Evolutionary conservation across 139 green algal genomes (phyloP), one percentile per base, ranked within the genome.

Genomic region (Pycnococcus provasolii): DNA sequence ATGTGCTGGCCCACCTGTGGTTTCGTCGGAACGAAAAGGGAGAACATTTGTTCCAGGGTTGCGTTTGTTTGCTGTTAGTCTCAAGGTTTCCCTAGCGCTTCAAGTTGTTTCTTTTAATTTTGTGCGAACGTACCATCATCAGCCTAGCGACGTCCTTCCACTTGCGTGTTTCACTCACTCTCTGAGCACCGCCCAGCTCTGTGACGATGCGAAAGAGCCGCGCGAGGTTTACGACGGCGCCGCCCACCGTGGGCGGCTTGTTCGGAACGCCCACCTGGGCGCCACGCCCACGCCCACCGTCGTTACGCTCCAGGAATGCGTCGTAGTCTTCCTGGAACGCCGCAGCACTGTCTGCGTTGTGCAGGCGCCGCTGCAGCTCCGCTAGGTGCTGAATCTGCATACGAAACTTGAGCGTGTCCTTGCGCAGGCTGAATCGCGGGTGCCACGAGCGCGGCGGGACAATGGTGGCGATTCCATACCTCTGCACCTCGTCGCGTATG

Each of bases 81-180:
- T 26, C 26, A 26, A 26, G 26, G 71, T 40, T 87, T 73, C 67
- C 91, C 85, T 43, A 82, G 91, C 1, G 74, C 60, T 65, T 85
- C 72, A 60, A 94, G 79, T 41, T 85, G 81, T 70, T 80, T 85
- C 61, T 87, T 71, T 70, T 93, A 92, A 2, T 85, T 68, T 59
- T 81, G 72, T 4, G 84, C 78, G 44, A 94, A 55, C 48, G 9
- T 9, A 55, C 48, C 9, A 9, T 11, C 48, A 55, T 55, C 48
- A 11, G 9, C 9, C 48, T 9, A 9, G 11, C 48, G 48, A 55
- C 48, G 9, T 55, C 48, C 9, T 11, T 9, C 48, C 48, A 55
- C 48, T 37, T 55, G 48, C 48, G 48, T 9, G 9, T 9, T 11
- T 11, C 9, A 11, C 48, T 11, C 9, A 55, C 48, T 11, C 9